Evolutionary conservation across 805 yeast genomes (phyloP).

Genomic region (Zygosaccharomyces bisporus): DNA sequence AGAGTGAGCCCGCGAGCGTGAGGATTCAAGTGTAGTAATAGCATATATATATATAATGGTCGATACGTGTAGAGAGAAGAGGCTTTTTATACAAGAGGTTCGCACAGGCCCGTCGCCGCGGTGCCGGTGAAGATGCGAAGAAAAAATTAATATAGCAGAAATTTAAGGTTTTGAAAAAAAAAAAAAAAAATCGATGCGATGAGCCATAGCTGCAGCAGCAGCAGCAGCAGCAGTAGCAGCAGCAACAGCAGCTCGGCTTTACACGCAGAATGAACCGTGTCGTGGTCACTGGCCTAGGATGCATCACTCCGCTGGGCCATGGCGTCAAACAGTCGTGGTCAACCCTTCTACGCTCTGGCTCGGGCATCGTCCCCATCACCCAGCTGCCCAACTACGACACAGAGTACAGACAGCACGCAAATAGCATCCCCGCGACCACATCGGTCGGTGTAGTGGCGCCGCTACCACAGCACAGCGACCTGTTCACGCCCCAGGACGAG

Average conservation of each 20-base stretch:
- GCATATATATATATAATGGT: background rate
- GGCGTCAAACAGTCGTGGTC: conserved; percentile 56
- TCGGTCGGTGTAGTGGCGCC: conserved; percentile 73
- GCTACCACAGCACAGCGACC: conserved; percentile 39
- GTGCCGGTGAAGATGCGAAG: background rate
- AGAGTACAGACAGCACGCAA: conserved; percentile 41
- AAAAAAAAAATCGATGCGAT: background rate
- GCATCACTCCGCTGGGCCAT: conserved; percentile 81
- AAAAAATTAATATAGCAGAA: background rate
- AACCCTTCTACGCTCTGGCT: conserved; percentile 45
- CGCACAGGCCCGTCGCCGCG: too few species aligned
- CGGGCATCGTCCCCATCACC: conserved; percentile 59
- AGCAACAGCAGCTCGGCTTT: too few species aligned
- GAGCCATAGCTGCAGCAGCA: too few species aligned
- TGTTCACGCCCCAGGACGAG: conserved; percentile 42
- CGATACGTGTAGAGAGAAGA: background rate
- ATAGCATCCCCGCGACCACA: conserved; percentile 54
- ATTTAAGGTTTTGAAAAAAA: background rate
- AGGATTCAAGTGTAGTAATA: background rate
- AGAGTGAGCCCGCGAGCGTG: too few species aligned
- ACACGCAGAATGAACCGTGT: conserved; percentile 57
- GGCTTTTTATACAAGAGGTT: too few species aligned
- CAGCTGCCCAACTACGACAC: conserved; percentile 34
- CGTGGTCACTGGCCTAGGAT: conserved; percentile 89
- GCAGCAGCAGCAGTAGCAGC: too few species aligned